Evolutionary conservation across 768 basidiomycete species (phyloP).

Genomic region (Boletus speciosus): DNA sequence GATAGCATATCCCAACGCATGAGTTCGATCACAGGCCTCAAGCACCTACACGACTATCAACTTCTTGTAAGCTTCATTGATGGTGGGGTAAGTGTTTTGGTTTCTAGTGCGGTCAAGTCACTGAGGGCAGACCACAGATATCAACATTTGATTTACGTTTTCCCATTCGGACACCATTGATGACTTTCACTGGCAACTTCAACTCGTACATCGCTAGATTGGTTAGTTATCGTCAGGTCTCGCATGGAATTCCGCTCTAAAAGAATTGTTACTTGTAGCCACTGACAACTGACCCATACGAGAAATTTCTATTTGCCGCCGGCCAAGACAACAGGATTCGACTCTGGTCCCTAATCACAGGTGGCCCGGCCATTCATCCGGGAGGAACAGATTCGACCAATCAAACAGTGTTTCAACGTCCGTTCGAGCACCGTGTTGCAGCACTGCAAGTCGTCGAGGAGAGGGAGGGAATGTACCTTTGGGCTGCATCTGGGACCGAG

Average conservation of each 20-base stretch:
- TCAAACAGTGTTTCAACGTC: slow-evolving; percentile 31
- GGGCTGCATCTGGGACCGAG: slow-evolving; percentile 46
- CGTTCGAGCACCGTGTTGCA: slow-evolving; percentile 38
- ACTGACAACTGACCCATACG: slow-evolving; percentile 51
- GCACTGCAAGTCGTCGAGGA: slow-evolving; percentile 51
- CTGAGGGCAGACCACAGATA: slow-evolving; percentile 40
- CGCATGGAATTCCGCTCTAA: neutral
- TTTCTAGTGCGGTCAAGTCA: neutral
- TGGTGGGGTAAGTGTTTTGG: slow-evolving; percentile 47
- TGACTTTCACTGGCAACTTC: slow-evolving; percentile 52
- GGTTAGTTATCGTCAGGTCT: slow-evolving; percentile 36
- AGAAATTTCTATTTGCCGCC: slow-evolving; percentile 63
- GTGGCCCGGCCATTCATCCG: slow-evolving; percentile 31
- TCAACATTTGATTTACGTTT: slow-evolving; percentile 63
- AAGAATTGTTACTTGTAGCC: slow-evolving; percentile 43
- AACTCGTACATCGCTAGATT: slow-evolving; percentile 50
- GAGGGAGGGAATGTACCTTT: slow-evolving; percentile 42
- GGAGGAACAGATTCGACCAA: neutral
- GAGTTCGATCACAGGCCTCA: slow-evolving; percentile 54
- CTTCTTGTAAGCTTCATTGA: slow-evolving; percentile 57
- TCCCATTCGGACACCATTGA: slow-evolving; percentile 41
- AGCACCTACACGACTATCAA: slow-evolving; percentile 46
- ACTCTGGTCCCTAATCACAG: slow-evolving; percentile 64
- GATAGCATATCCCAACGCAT: slow-evolving; percentile 30
- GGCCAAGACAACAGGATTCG: slow-evolving; percentile 64